Conservation (phyloP, 2,329 filamentous ascomycete genomes). For the Zymoseptoria brevis region DNA sequence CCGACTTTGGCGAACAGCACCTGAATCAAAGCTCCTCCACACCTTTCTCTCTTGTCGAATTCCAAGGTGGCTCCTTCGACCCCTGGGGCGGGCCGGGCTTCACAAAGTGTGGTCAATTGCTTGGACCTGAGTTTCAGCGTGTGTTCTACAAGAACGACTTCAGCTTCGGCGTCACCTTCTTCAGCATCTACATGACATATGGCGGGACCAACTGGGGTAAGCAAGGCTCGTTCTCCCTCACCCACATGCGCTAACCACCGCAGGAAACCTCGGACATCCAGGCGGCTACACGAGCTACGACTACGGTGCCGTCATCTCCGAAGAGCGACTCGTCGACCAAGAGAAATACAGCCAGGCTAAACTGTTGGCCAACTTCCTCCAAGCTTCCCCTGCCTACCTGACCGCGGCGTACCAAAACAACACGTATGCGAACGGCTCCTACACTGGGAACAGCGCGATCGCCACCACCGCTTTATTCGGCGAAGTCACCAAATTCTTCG, state of each 20-base stretch:
- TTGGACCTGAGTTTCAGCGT: constrained; percentile 66
- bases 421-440: constrained; percentile 41
- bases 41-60: constrained; percentile 56
- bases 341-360: constrained; percentile 78
- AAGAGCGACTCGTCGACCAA: constrained; percentile 58
- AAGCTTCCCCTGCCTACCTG: constrained; percentile 63
- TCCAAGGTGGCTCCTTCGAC: constrained; percentile 51
- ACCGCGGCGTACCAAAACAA: constrained; percentile 48
- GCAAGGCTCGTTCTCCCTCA: not conserved
- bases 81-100: constrained; percentile 68
- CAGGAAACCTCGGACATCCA: constrained; percentile 60
- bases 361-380: constrained; percentile 65
- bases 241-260: not conserved
- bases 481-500: constrained; percentile 52
- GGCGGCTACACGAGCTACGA: constrained; percentile 53
- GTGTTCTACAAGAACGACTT: constrained; percentile 62
- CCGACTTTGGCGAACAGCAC: constrained; percentile 48
- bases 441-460: constrained; percentile 45
- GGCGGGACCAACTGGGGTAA: constrained; percentile 72
- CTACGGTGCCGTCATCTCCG: constrained; percentile 56
- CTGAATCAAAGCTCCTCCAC: constrained; percentile 55
- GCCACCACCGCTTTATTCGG: constrained; percentile 55
- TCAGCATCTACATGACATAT: constrained; percentile 71
- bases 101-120: constrained; percentile 55
- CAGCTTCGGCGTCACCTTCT: constrained; percentile 49